Evolutionary conservation across 129 eudicot genomes (phyloP), one percentile per base, ranked within the genome.

Genomic region (Artemisia annua): DNA sequence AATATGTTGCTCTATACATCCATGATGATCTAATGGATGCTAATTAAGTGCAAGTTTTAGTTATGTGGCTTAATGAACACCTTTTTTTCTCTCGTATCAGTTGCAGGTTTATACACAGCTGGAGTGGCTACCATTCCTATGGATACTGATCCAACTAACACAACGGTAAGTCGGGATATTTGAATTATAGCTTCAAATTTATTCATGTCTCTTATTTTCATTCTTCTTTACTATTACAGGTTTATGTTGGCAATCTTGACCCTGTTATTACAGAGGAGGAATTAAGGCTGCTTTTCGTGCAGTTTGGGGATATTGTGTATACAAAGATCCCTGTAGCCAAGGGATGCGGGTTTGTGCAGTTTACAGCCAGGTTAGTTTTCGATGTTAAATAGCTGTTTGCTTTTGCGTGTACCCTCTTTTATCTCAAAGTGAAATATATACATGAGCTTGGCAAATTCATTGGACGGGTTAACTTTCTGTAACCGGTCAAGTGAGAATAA

Each of bases 341-440:
- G 83, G 97, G 93, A 52, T 95, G 96, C 77, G 97, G 99, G 28
- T 88, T 95, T 78, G 96, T 95, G 76, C 97, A 95, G 87, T 95
- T 86, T 77, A 79, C 83, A 1, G 53, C 87, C 67, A 90, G 99
- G 99, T 90, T 8, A 13, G 87, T 63, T 35, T 80, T 18, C 4
- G 75, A n/a, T 72, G 28, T 63, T 35, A 48, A 22, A 20, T 69
- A 69, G 2, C 46, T 50, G 4, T 22, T 30, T 53, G 63, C 12
- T 54, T 53, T 53, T 52, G 2, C 10, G 10, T 19, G 1, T 61
- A 14, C 32, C 48, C 3, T 4, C 12, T 67, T 19, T 11, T 11
- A 5, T 20, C n/a, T 48, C 35, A 67, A 20, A 48, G 14, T 12
- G 32, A 67, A 48, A 67, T 8, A 5, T 6, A 63, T 12, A 48